Evolutionary conservation across 2,329 filamentous ascomycete species (phyloP).

Genomic region (Aspergillus intermedius): DNA sequence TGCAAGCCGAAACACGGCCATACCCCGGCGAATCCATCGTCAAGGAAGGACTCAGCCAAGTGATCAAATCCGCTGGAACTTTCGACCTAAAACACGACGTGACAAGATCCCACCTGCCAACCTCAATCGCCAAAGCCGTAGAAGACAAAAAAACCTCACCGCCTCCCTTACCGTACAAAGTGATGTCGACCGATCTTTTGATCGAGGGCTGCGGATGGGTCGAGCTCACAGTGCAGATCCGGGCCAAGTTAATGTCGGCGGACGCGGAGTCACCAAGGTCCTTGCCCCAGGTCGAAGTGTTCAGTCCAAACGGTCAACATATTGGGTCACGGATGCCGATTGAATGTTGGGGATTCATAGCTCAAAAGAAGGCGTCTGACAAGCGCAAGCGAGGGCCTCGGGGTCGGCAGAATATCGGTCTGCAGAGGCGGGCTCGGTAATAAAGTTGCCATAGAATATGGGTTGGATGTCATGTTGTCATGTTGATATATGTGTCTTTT

Average conservation of each 20-base stretch:
- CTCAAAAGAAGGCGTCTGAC: conserved; percentile 25
- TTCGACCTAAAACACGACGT: conserved; percentile 76
- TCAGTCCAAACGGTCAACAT: conserved; percentile 75
- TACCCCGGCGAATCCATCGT: conserved; percentile 59
- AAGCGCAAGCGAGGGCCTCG: conserved; percentile 20
- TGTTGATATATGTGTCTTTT: background rate
- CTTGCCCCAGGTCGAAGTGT: conserved; percentile 69
- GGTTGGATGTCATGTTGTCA: too few species aligned
- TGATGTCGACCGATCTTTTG: conserved; percentile 75
- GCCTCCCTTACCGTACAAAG: conserved; percentile 62
- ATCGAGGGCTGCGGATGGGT: conserved; percentile 93
- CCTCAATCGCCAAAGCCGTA: conserved; percentile 61
- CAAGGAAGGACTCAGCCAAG: conserved; percentile 50
- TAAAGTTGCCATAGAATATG: background rate
- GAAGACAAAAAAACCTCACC: conserved; percentile 53
- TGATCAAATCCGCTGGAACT: conserved; percentile 63
- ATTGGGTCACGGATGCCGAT: conserved; percentile 45
- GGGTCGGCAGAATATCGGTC: conserved; percentile 19
- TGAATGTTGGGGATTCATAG: conserved; percentile 28
- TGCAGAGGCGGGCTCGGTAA: conserved; percentile 15
- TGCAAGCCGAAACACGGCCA: conserved; percentile 59
- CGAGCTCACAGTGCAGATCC: conserved; percentile 76
- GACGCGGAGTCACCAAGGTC: conserved; percentile 24
- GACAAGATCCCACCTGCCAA: conserved; percentile 69
- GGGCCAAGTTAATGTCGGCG: conserved; percentile 43